Conservation (phyloP, 1,284 basidiomycete species). For the Apiotrichum montevideense region DNA sequence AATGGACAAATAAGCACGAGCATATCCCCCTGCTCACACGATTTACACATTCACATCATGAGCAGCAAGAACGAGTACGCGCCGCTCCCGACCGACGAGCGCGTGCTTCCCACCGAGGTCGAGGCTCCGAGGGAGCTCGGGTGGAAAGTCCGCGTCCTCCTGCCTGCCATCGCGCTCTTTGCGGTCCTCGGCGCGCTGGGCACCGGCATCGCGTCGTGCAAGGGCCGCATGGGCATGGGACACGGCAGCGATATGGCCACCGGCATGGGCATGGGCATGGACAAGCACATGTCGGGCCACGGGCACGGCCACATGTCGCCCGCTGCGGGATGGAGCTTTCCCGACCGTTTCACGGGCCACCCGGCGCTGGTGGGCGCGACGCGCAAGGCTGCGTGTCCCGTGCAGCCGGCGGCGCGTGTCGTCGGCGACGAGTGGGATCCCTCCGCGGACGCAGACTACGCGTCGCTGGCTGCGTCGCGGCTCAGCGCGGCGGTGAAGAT, state of each 20-base stretch:
- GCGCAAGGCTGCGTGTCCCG: slow-evolving; percentile 22
- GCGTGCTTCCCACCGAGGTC: neutral
- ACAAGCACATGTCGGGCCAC: neutral
- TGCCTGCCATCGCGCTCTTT: slow-evolving; percentile 9
- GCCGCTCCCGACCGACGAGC: neutral
- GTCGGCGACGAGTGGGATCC: slow-evolving; percentile 35
- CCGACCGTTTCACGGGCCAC: too few species aligned
- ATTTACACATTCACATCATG: too few species aligned
- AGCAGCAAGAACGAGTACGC: neutral
- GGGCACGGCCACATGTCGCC: too few species aligned
- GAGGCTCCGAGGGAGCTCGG: neutral
- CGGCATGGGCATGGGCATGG: neutral
- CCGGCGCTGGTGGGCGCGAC: neutral
- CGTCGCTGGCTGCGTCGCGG: slow-evolving; percentile 29
- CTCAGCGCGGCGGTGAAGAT: slow-evolving; percentile 41
- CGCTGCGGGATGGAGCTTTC: too few species aligned
- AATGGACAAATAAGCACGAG: too few species aligned
- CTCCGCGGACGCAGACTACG: slow-evolving; percentile 28
- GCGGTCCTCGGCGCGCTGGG: slow-evolving; percentile 9
- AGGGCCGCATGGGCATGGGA: neutral
- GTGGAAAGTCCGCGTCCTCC: neutral
- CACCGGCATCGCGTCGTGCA: slow-evolving; percentile 2
- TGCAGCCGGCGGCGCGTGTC: slow-evolving; percentile 25
- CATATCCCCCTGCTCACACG: neutral
- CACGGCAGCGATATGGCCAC: neutral